Base-by-base conservation (phyloP, 345 rosid genomes). In the Nasturtium officinale region DNA sequence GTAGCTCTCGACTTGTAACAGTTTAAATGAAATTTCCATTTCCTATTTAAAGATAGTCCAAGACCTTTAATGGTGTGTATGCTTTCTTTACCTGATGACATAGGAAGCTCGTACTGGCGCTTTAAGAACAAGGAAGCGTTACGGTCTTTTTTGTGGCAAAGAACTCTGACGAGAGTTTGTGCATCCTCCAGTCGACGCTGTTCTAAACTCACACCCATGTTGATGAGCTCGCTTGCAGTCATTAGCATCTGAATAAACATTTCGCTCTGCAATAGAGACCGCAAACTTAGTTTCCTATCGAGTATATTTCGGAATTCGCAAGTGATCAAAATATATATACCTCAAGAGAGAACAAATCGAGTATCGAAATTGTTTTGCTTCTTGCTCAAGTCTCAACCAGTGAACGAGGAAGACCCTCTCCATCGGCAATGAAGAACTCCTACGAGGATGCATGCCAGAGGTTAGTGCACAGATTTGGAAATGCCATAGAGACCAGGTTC, bases 391-490 rank as follows among this genome's bases (percentile, higher is more conserved):
- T n/a, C n/a, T n/a, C 99, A 29, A 95, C 96, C 68, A 89, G 64
- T n/a, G 91, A 83, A 43, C 93, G 90, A 1, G 96, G 97, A 74
- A 95, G 93, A 38, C 99, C 97, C 74, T 91, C 93, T 79, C 97
- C 99, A 64, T 85, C 89, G 29, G 97, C 97, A 56, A 95, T 80
- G 81, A 91, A 95, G 82, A 95, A 91, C 61, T 95, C 97, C 97
- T 95, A 73, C 7, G 48, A 70, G 58, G 70, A n/a, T 67, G 63
- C 56, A 56, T 52, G 52, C 46, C 23, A 51, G 13, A 65, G 23
- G 42, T 77, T 45, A 71, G 69, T 65, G 10, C 51, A 40, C 7
- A 60, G 3, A 21, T 25, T 26, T 4, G 9, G 25, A 62, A 61
- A 12, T 26, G 4, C 45, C 67, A 38, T 20, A 43, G 5, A 51